Conservation (phyloP, 2,329 filamentous ascomycete species). For the Colletotrichum sansevieriae region DNA sequence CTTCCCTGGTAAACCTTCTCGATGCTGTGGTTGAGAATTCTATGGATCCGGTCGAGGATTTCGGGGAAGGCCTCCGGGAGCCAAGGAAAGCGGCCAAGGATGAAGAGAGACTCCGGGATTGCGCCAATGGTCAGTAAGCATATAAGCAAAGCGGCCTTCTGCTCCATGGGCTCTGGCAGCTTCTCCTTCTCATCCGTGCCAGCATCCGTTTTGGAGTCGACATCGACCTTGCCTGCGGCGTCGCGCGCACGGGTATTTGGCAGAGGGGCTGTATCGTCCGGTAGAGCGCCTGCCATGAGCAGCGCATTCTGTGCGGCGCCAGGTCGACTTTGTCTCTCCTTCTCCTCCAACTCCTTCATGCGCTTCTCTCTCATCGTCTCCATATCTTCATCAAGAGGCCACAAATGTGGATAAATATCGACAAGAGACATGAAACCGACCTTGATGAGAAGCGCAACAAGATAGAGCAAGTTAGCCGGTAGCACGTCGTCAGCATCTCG, state of each 20-base stretch:
- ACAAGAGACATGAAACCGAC: slow-evolving; percentile 94
- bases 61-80: slow-evolving; percentile 87
- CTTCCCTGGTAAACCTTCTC: slow-evolving; percentile 75
- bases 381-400: slow-evolving; percentile 88
- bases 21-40: slow-evolving; percentile 85
- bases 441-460: slow-evolving; percentile 93
- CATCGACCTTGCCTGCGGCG: slow-evolving; percentile 62
- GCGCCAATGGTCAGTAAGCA: slow-evolving; percentile 92
- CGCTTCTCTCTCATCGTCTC: slow-evolving; percentile 76
- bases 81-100: slow-evolving; percentile 94
- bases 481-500: slow-evolving; percentile 82
- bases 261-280: slow-evolving; percentile 78
- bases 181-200: slow-evolving; percentile 63
- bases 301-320: slow-evolving; percentile 86
- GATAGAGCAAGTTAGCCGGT: slow-evolving; percentile 92
- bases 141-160: slow-evolving; percentile 87
- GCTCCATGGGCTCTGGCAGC: slow-evolving; percentile 81
- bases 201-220: slow-evolving; percentile 64
- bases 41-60: slow-evolving; percentile 83
- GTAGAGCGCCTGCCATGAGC: slow-evolving; percentile 85
- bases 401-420: slow-evolving; percentile 93
- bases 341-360: slow-evolving; percentile 81
- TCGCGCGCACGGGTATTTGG: slow-evolving; percentile 64
- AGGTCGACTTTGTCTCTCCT: slow-evolving; percentile 77
- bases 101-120: slow-evolving; percentile 91